Evolutionary conservation across 75 land plant genomes (phyloP).

Genomic region (Cunninghamia lanceolata): DNA sequence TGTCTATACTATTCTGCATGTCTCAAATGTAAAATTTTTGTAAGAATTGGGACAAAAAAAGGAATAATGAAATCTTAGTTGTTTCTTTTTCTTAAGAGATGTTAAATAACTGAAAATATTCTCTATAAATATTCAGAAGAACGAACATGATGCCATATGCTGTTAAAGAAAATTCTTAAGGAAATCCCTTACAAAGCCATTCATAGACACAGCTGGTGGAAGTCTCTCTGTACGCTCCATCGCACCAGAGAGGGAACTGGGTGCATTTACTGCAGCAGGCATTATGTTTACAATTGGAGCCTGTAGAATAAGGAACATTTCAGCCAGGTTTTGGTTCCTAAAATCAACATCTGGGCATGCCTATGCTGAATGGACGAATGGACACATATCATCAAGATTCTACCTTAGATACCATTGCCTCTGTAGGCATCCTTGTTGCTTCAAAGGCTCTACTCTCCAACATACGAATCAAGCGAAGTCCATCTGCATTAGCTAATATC

Average conservation of each 20-base stretch:
- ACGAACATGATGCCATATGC: not conserved
- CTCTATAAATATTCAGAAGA: not conserved
- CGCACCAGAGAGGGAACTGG: slow-evolving; percentile 26
- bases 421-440: slow-evolving; percentile 32
- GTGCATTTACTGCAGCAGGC: slow-evolving; percentile 33
- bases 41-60: not conserved
- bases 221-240: slow-evolving; percentile 47
- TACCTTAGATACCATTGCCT: slow-evolving; percentile 42
- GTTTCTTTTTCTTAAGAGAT: not conserved
- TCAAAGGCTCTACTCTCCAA: slow-evolving; percentile 49
- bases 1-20: slow-evolving; percentile 55
- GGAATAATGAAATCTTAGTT: not conserved
- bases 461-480: slow-evolving; percentile 32
- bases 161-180: slow-evolving; percentile 10
- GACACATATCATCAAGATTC: not conserved
- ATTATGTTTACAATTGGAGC: slow-evolving; percentile 49
- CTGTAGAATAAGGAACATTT: slow-evolving; percentile 26
- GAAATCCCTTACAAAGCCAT: slow-evolving; percentile 31
- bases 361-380: not conserved
- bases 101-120: not conserved
- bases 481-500: slow-evolving; percentile 42
- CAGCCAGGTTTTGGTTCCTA: not conserved
- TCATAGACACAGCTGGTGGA: slow-evolving; percentile 40
- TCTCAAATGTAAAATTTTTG: not conserved
- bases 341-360: slow-evolving; percentile 8